Conservation (phyloP, 2,329 filamentous ascomycete genomes). For the Stagonosporopsis vannaccii region DNA sequence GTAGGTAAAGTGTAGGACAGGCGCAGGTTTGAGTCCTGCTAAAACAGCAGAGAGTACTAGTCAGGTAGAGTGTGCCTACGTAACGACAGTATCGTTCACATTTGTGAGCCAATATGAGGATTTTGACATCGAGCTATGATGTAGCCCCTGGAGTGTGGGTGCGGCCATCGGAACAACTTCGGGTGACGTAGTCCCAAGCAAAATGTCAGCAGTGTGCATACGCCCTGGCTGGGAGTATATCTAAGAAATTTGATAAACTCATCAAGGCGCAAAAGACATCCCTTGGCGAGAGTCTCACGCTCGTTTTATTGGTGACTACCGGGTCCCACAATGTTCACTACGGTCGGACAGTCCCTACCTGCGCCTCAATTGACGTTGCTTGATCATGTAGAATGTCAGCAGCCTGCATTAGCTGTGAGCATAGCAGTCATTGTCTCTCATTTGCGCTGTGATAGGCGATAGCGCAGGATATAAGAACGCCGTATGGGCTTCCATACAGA, state of each 20-base stretch:
- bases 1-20: no score
- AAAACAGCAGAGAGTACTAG: no score
- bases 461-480: not conserved
- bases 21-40: no score
- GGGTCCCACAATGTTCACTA: not conserved
- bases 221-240: not conserved
- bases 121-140: no score
- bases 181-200: not conserved
- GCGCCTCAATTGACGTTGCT: constrained; percentile 1
- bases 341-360: not conserved
- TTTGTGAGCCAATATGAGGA: no score
- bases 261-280: not conserved
- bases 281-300: not conserved
- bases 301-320: not conserved
- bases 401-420: not conserved
- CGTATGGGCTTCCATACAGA: not conserved
- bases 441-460: no score
- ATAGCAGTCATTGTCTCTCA: not conserved
- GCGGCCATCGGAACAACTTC: not conserved
- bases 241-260: not conserved
- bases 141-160: no score
- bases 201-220: not conserved
- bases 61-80: no score
- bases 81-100: no score
- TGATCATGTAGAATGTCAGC: not conserved